Conservation (phyloP, 108 stramenopile genomes). For the Chaetoceros tenuissimus region DNA sequence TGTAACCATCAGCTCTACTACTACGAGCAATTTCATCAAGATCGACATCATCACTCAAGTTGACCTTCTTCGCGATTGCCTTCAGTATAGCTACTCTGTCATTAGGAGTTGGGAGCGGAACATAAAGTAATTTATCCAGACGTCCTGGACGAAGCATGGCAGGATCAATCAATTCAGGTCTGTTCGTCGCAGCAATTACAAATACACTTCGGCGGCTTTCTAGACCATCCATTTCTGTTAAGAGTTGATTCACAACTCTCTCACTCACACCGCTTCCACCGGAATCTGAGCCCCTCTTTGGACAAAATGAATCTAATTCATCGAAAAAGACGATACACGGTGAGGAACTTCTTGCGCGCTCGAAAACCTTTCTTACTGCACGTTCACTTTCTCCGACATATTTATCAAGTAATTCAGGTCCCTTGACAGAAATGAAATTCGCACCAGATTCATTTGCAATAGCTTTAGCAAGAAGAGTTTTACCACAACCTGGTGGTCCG, state of each 20-base stretch:
- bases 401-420: slow-evolving; percentile 86
- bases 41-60: slow-evolving; percentile 56
- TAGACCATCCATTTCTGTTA: slow-evolving; percentile 98
- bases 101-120: slow-evolving; percentile 82
- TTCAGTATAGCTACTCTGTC: slow-evolving; percentile 79
- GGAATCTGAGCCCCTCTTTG: slow-evolving; percentile 82
- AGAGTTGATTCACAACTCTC: slow-evolving; percentile 95
- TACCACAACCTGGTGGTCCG: slow-evolving; percentile 98
- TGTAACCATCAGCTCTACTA: slow-evolving; percentile 70
- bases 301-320: slow-evolving; percentile 95
- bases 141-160: slow-evolving; percentile 96
- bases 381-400: slow-evolving; percentile 98
- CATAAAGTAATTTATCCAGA: slow-evolving; percentile 88
- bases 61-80: slow-evolving; percentile 53
- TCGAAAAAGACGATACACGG: slow-evolving; percentile 99
- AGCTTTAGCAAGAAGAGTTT: slow-evolving; percentile 97
- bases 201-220: slow-evolving; percentile 88
- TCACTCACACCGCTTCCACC: slow-evolving; percentile 91
- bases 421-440: slow-evolving; percentile 97
- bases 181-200: slow-evolving; percentile 95
- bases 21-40: slow-evolving; percentile 57
- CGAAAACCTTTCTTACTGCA: slow-evolving; percentile 87
- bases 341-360: slow-evolving; percentile 74
- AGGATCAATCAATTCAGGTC: slow-evolving; percentile 91
- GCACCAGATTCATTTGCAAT: slow-evolving; percentile 97